Percentiles rank a stretch among this genome's conserved stretches.
Conservation (phyloP, 2,329 filamentous ascomycete genomes). For the Myriosclerotinia scirpicola region DNA sequence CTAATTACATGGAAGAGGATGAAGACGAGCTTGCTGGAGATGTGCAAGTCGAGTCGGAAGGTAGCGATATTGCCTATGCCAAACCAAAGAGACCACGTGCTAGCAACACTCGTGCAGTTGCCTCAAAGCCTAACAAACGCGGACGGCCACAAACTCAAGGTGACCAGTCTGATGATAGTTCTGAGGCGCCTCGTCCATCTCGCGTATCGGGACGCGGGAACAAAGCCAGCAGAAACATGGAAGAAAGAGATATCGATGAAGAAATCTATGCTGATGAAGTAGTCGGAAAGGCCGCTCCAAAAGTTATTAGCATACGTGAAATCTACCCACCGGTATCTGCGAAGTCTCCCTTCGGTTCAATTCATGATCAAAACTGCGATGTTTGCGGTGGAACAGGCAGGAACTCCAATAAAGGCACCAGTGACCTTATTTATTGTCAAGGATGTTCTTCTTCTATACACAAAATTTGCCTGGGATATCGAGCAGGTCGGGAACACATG, state of each 20-base stretch:
- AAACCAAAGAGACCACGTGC: slow-evolving; percentile 42
- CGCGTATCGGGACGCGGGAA: slow-evolving; percentile 42
- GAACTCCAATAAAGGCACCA: slow-evolving; percentile 56
- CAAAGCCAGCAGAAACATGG: slow-evolving; percentile 44
- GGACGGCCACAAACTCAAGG: slow-evolving; percentile 20
- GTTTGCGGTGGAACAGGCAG: slow-evolving; percentile 61
- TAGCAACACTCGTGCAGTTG: slow-evolving; percentile 12
- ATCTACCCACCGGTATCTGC: slow-evolving; percentile 63
- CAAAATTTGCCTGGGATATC: slow-evolving; percentile 74
- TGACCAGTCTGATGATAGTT: slow-evolving; percentile 21
- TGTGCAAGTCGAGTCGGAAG: slow-evolving; percentile 42
- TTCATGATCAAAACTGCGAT: slow-evolving; percentile 72
- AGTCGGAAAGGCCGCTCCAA: slow-evolving; percentile 48
- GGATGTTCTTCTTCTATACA: slow-evolving; percentile 86
- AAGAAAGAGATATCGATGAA: slow-evolving; percentile 51
- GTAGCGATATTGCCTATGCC: slow-evolving; percentile 52
- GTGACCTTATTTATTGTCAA: slow-evolving; percentile 78
- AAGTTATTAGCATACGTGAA: slow-evolving; percentile 68
- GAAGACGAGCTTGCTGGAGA: slow-evolving; percentile 34
- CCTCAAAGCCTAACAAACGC: slow-evolving; percentile 25
- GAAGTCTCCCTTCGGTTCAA: slow-evolving; percentile 65
- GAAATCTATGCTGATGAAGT: slow-evolving; percentile 52
- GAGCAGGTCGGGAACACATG: slow-evolving; percentile 76
- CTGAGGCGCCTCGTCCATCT: slow-evolving; percentile 30
- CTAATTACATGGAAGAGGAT: slow-evolving; percentile 26